These are phyloP conservation scores for Alternaria longipes DNA, from an alignment of 2,329 filamentous ascomycete species.

Conservation along the genomic window DNA sequence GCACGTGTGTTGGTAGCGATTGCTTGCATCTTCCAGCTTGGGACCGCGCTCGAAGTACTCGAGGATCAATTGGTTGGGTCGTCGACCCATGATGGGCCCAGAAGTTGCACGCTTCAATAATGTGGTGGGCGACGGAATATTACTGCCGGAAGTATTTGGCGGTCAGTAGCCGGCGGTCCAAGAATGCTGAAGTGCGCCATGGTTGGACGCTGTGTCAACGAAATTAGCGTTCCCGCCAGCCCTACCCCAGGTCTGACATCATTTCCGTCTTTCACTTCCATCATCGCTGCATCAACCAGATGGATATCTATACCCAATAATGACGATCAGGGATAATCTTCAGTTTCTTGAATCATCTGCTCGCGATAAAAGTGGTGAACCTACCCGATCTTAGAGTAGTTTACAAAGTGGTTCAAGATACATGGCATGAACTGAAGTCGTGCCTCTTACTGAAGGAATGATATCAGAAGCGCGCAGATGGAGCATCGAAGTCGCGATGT, in stretches of 20 bases:
- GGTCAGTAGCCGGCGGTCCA: constrained; percentile 16
- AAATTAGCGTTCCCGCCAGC: not conserved
- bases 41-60: constrained; percentile 88
- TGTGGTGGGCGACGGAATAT: constrained; percentile 18
- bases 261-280: not conserved
- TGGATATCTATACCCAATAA: not conserved
- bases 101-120: constrained; percentile 8
- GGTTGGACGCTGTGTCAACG: constrained; percentile 1
- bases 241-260: not conserved
- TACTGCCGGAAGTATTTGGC: constrained; percentile 20
- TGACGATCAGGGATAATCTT: not conserved
- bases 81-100: constrained; percentile 72
- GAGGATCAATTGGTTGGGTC: constrained; percentile 83
- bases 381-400: not conserved
- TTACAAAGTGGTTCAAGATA: not conserved
- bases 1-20: constrained; percentile 91
- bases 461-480: not conserved
- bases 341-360: not conserved
- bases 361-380: not conserved
- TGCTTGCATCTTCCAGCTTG: constrained; percentile 88
- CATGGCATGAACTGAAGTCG: not conserved
- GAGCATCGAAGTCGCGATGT: not conserved
- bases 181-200: constrained; percentile 4
- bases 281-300: not conserved
- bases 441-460: not conserved